Base-by-base conservation (phyloP, 75 land plant species). In the Selaginella moellendorffii region DNA sequence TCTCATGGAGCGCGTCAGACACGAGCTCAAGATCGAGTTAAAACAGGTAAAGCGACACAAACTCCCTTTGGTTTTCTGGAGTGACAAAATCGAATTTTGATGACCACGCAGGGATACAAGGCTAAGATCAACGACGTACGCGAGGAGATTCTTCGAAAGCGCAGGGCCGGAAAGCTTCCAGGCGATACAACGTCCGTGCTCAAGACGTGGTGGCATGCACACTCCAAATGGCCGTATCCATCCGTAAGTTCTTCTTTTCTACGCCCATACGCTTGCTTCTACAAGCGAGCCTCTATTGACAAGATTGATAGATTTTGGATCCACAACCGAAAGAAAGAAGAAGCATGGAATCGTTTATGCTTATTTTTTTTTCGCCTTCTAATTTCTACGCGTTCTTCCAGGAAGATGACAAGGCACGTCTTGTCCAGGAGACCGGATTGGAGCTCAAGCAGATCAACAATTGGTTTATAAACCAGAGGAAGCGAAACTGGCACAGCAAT, bases 141-240 rank as follows among this genome's bases (percentile, higher is more conserved):
- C 51, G 86, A 84, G 56, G 87, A 84, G 62, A 84, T 84, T 42
- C 42, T 84, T 46, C 64, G 84, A 51, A 84, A 81, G 54, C 73
- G 87, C 76, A 67, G 84, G 53, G 87, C 83, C 1, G 87, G 87
- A 18, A 84, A 84, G 31, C 53, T 84, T 28, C 87, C 87, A 5
- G 87, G 83, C 0, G 87, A 84, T 65, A 84, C 87, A 14, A 81
- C 87, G 24, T 60, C 74, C 0, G 79, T 81, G 14, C 62, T 81
- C 59, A 81, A 81, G 62, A 65, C 67, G 1, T 84, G 87, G 87
- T 84, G 87, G 87, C 77, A 78, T 36, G 77, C 83, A 69, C 83
- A 84, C 63, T 78, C 81, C 2, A 79, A 81, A 63, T 84, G 87
- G 87, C 87, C 87, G 18, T 84, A 84, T 62, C 87, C 87, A 28